phyloP scores from a whole-genome alignment of 2,329 filamentous ascomycete species.

The Arthrobotrys iridis region DNA sequence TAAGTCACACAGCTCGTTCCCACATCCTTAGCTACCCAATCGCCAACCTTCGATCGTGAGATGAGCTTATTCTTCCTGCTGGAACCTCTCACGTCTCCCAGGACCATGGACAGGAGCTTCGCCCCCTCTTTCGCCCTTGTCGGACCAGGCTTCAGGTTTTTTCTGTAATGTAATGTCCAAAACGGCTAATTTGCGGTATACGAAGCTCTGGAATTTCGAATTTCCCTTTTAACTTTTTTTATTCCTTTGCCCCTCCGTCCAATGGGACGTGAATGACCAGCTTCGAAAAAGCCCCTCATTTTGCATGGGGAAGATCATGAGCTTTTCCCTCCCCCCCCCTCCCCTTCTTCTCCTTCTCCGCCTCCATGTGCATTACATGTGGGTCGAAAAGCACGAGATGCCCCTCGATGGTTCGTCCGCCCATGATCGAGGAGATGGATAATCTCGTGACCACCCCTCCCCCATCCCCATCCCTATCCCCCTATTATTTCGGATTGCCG shows the following conservation, averaged over 20 bases:
- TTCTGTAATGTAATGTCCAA: not conserved
- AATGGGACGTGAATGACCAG: not conserved
- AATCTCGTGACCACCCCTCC: conserved; percentile 25
- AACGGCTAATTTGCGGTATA: conserved; percentile 16
- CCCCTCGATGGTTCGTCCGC: conserved; percentile 9
- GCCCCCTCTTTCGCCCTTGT: conserved; percentile 12
- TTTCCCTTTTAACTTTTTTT: too few relatives aligned
- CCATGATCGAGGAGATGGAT: conserved; percentile 11
- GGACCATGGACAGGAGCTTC: conserved; percentile 37
- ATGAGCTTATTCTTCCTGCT: conserved; percentile 42
- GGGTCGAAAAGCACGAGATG: conserved; percentile 5
- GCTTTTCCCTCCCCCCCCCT: not conserved
- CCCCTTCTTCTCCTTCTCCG: conserved; percentile 5
- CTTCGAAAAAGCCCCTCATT: conserved; percentile 12
- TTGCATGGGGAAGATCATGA: conserved; percentile 12
- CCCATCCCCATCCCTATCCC: too few relatives aligned
- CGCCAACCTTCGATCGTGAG: conserved; percentile 30
- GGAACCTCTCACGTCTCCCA: conserved; percentile 43
- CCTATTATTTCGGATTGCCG: conserved; percentile 42
- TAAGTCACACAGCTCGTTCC: conserved; percentile 35
- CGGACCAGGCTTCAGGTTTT: not conserved
- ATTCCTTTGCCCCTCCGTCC: conserved; percentile 15
- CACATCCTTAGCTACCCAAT: conserved; percentile 3
- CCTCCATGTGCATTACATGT: not conserved
- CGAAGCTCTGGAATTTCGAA: conserved; percentile 11